These are phyloP conservation scores for Rubus idaeus DNA, from an alignment of 306 rosid genomes.

Conservation along the genomic window DNA sequence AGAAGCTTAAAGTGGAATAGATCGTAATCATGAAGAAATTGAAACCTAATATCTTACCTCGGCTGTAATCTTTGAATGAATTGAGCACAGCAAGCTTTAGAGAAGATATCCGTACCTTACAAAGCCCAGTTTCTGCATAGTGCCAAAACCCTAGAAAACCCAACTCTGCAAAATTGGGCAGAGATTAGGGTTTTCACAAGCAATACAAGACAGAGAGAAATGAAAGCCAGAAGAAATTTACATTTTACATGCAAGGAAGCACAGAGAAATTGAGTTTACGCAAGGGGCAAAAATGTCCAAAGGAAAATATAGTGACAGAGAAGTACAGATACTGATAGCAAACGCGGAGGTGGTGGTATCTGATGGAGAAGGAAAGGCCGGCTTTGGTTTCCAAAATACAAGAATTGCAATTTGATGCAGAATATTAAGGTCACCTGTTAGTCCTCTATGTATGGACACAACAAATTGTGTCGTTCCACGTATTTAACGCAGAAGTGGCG, in stretches of 20 bases:
- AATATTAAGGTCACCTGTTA: neutral
- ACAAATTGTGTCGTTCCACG: conserved; percentile 27
- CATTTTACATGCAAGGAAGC: conserved; percentile 27
- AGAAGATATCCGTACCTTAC: neutral
- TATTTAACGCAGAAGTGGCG: conserved; percentile 7
- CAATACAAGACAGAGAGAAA: conserved; percentile 1
- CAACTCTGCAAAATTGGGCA: conserved; percentile 29
- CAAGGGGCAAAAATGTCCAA: conserved; percentile 40
- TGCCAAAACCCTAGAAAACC: conserved; percentile 36
- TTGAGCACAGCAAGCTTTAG: neutral
- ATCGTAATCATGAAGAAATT: conserved; percentile 31
- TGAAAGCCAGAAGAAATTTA: neutral
- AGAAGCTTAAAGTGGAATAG: conserved; percentile 22
- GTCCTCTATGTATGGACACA: neutral
- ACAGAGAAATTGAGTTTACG: conserved; percentile 4
- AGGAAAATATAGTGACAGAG: conserved; percentile 14
- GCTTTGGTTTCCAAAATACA: conserved; percentile 18
- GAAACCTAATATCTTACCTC: conserved; percentile 35
- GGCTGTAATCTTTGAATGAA: neutral
- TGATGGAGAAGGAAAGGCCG: neutral
- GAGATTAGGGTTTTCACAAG: conserved; percentile 33
- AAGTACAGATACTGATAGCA: conserved; percentile 10
- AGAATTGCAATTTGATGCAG: neutral
- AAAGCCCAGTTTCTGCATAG: conserved; percentile 22
- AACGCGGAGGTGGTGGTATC: conserved; percentile 15